These are phyloP conservation scores for Stephania yunnanensis DNA, from an alignment of 164 flowering plant genomes.

Conservation along the genomic window DNA sequence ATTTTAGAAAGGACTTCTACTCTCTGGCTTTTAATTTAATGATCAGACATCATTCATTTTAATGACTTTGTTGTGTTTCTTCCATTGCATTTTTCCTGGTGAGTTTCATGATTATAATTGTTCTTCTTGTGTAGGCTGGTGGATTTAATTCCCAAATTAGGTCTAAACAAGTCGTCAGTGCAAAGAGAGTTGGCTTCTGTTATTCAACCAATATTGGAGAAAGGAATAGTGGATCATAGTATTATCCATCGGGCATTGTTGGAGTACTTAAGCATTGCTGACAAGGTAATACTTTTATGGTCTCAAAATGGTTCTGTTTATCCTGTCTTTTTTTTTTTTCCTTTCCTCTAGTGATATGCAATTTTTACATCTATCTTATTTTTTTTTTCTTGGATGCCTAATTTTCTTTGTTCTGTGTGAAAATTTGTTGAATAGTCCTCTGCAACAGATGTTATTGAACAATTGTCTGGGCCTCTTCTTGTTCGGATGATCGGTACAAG, in stretches of 20 bases:
- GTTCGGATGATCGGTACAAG: conserved; percentile 82
- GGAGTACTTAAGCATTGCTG: conserved; percentile 80
- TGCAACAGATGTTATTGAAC: conserved; percentile 70
- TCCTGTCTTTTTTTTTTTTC: neutral
- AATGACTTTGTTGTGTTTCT: neutral
- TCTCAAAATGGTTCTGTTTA: neutral
- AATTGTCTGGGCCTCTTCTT: conserved; percentile 70
- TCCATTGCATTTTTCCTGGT: neutral
- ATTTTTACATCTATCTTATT: neutral
- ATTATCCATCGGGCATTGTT: conserved; percentile 66
- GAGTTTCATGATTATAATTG: neutral
- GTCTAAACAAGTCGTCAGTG: conserved; percentile 65
- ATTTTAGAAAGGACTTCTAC: too few species aligned
- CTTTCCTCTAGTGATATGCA: neutral
- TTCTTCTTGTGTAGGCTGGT: conserved; percentile 43
- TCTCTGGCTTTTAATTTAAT: too few species aligned
- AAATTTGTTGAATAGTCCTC: conserved; percentile 43
- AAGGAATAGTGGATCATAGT: conserved; percentile 93
- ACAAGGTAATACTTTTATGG: conserved; percentile 41
- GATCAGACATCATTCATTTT: too few species aligned
- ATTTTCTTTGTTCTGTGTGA: conserved; percentile 22
- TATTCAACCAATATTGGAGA: conserved; percentile 82
- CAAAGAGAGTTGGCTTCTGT: conserved; percentile 63
- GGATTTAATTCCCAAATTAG: conserved; percentile 72
- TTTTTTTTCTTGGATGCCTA: neutral